Evolutionary conservation across 2,329 filamentous ascomycete genomes (phyloP).

Genomic region (Emericellopsis atlantica): DNA sequence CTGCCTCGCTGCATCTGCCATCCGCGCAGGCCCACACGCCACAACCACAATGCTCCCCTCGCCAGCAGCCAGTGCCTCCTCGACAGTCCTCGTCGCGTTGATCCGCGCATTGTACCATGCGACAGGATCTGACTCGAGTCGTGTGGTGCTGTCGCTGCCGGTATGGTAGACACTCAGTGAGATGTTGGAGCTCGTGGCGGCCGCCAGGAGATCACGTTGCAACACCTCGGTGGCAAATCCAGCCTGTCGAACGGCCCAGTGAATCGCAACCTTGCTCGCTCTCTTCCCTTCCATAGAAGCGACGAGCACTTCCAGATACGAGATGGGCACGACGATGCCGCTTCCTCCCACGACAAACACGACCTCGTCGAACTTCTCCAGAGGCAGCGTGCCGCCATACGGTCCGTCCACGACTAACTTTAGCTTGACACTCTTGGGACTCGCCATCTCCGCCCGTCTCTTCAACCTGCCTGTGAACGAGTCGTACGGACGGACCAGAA

Average conservation of each 20-base stretch:
- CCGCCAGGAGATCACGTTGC: constrained; percentile 15
- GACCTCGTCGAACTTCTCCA: constrained; percentile 23
- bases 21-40: constrained; percentile 28
- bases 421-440: constrained; percentile 12
- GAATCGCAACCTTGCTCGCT: constrained; percentile 14
- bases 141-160: background rate
- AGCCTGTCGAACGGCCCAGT: constrained; percentile 30
- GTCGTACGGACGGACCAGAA: constrained; percentile 32
- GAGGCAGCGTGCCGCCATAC: constrained; percentile 25
- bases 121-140: constrained; percentile 1
- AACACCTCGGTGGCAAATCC: constrained; percentile 22
- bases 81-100: constrained; percentile 18
- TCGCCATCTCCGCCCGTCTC: constrained; percentile 12
- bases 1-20: constrained; percentile 28
- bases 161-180: constrained; percentile 24
- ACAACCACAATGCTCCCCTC: constrained; percentile 23
- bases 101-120: constrained; percentile 14
- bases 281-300: constrained; percentile 2
- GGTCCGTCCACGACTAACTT: constrained; percentile 30
- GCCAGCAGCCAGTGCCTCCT: constrained; percentile 8
- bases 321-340: constrained; percentile 27
- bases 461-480: constrained; percentile 26
- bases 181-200: constrained; percentile 13
- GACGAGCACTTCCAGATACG: constrained; percentile 19
- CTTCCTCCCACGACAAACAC: constrained; percentile 31